phyloP scores from a whole-genome alignment of 2,329 filamentous ascomycete species.

The Neurospora crassa region DNA sequence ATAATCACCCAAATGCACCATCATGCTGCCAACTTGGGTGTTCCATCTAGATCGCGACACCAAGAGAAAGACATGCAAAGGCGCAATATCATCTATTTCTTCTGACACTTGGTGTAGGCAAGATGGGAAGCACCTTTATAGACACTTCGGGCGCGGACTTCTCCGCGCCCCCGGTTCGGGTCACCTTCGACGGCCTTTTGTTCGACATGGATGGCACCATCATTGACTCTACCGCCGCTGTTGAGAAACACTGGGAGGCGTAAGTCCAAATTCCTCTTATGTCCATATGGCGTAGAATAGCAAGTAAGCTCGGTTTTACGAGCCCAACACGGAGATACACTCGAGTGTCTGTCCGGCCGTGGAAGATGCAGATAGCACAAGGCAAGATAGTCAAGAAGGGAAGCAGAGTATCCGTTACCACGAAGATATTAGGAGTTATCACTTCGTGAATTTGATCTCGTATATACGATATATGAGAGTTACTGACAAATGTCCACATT shows the following conservation, averaged over 20 bases:
- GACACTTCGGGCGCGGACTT: constrained; percentile 20
- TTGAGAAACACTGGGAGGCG: constrained; percentile 69
- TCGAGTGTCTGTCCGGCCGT: background rate
- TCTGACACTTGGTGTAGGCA: background rate
- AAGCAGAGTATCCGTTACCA: constrained; percentile 1
- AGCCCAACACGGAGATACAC: background rate
- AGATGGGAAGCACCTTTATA: constrained; percentile 16
- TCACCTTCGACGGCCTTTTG: constrained; percentile 47
- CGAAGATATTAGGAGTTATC: background rate
- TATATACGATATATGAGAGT: background rate
- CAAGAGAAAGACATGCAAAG: background rate
- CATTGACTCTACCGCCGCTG: constrained; percentile 69
- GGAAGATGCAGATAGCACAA: background rate
- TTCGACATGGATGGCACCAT: constrained; percentile 79
- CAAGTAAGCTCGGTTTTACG: background rate
- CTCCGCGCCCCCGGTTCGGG: constrained; percentile 33
- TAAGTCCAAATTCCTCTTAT: constrained; percentile 25
- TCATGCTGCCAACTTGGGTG: background rate
- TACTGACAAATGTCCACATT: constrained; percentile 8
- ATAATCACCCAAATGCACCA: background rate
- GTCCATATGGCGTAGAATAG: background rate
- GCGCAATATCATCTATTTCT: background rate
- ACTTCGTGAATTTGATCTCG: background rate
- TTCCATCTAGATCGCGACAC: background rate
- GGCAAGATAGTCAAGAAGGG: background rate